A percentile compares a stretch with the other conserved stretches of the same genome.
phyloP scores from a whole-genome alignment of 768 basidiomycete species.

The Xanthoconium stramineum region DNA sequence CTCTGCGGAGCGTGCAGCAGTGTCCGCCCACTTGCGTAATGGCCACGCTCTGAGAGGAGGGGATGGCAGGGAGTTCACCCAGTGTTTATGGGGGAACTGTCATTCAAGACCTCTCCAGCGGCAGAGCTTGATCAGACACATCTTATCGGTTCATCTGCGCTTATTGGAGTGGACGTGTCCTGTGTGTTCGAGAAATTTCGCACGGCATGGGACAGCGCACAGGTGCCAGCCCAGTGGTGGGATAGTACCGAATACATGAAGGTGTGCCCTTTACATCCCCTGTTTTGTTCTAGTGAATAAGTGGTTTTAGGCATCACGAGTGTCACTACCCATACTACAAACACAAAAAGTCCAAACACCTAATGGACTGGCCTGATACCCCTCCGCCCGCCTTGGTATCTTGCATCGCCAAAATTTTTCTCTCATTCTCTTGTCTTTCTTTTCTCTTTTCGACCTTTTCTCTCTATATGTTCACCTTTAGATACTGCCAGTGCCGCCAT shows the following conservation, averaged over 20 bases:
- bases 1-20: neutral
- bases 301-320: too few relatives aligned
- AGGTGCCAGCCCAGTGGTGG: neutral
- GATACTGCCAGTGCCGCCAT: too few relatives aligned
- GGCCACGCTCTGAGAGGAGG: neutral
- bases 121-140: neutral
- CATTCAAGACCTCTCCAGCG: neutral
- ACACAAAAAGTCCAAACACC: too few relatives aligned
- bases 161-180: slow-evolving; percentile 8
- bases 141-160: neutral
- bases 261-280: neutral
- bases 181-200: neutral
- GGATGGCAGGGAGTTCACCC: neutral
- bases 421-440: too few relatives aligned
- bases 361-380: too few relatives aligned
- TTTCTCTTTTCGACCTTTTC: too few relatives aligned
- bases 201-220: neutral
- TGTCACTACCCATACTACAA: too few relatives aligned
- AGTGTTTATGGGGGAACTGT: neutral
- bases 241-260: neutral
- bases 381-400: too few relatives aligned
- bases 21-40: neutral
- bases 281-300: too few relatives aligned
- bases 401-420: too few relatives aligned
- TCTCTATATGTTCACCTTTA: too few relatives aligned